A percentile compares a stretch with the other conserved stretches of the same genome.
These are phyloP conservation scores for Adansonia digitata DNA, from an alignment of 345 rosid genomes.

Conservation along the genomic window DNA sequence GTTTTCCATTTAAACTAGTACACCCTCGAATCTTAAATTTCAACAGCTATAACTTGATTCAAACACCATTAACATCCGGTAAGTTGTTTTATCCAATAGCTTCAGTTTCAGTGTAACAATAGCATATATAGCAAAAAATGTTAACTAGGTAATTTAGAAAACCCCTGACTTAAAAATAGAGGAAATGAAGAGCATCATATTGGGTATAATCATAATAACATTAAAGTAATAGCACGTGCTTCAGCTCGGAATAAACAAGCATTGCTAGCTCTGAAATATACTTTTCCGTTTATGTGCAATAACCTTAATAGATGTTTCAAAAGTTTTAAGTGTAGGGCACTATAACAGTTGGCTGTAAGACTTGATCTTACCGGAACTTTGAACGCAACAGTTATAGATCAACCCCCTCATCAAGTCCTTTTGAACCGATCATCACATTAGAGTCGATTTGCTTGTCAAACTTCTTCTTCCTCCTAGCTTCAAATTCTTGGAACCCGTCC, in stretches of 20 bases:
- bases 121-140: background rate
- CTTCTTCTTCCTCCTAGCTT: slow-evolving; percentile 87
- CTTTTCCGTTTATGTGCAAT: background rate
- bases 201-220: background rate
- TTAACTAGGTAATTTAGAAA: background rate
- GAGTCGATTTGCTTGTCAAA: slow-evolving; percentile 96
- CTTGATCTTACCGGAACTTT: slow-evolving; percentile 6
- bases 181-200: background rate
- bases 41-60: background rate
- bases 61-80: background rate
- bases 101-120: background rate
- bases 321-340: background rate
- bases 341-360: background rate
- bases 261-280: background rate
- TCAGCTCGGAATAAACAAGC: background rate
- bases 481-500: slow-evolving; percentile 89
- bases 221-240: background rate
- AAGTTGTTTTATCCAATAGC: background rate
- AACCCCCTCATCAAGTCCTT: slow-evolving; percentile 93
- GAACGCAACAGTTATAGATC: slow-evolving; percentile 37
- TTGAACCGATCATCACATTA: slow-evolving; percentile 90
- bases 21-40: background rate
- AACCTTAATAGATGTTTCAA: background rate
- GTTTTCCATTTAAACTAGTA: background rate
- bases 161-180: background rate